Conservation (phyloP, 2,329 filamentous ascomycete genomes). For the Phaeoacremonium minimum region DNA sequence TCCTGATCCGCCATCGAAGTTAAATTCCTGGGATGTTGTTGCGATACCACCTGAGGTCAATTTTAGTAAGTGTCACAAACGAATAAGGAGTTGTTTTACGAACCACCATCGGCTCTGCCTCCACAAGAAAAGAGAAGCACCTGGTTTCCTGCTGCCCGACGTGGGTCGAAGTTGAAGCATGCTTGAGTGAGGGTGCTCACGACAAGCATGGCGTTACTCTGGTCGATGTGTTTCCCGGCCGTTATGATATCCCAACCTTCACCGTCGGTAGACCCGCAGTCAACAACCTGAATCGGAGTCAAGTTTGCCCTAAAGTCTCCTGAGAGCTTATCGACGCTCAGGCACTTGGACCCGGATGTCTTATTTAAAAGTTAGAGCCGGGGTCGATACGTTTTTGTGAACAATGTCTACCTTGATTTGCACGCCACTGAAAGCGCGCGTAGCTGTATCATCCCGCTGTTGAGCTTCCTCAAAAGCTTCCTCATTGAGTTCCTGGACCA, state of each 20-base stretch:
- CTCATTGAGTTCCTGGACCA: slow-evolving; percentile 28
- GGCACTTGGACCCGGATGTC: slow-evolving; percentile 34
- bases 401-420: slow-evolving; percentile 33
- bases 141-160: slow-evolving; percentile 44
- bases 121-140: slow-evolving; percentile 55
- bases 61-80: background rate
- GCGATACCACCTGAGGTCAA: slow-evolving; percentile 32
- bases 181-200: slow-evolving; percentile 55
- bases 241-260: slow-evolving; percentile 40
- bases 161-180: slow-evolving; percentile 54
- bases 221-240: slow-evolving; percentile 14
- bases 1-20: slow-evolving; percentile 34
- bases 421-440: slow-evolving; percentile 30
- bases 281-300: slow-evolving; percentile 33
- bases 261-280: slow-evolving; percentile 33
- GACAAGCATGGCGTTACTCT: slow-evolving; percentile 39
- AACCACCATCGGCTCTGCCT: slow-evolving; percentile 48
- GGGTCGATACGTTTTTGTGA: too few species aligned
- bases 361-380: too few species aligned
- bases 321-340: slow-evolving; percentile 35
- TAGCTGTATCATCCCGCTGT: slow-evolving; percentile 33
- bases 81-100: slow-evolving; percentile 7
- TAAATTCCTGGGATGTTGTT: slow-evolving; percentile 47
- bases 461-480: slow-evolving; percentile 36
- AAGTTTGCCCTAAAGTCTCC: slow-evolving; percentile 41